A percentile compares a stretch with the other conserved stretches of the same genome.
These are phyloP conservation scores for Oligophagozyma castellii DNA, from an alignment of 1,139 yeast genomes.

Conservation along the genomic window DNA sequence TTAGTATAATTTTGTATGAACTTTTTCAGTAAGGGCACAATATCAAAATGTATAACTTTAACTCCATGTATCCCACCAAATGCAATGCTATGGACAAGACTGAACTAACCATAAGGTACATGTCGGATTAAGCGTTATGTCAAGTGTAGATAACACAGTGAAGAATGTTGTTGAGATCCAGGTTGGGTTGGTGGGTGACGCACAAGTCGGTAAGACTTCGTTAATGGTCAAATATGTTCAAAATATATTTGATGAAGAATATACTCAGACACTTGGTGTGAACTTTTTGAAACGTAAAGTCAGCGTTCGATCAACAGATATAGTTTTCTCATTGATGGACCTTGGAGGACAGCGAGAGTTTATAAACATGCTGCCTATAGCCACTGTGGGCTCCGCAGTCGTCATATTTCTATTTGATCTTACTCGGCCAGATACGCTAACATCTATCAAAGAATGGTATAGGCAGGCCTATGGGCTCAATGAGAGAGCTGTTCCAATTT, in stretches of 20 bases:
- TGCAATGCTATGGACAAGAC: not conserved
- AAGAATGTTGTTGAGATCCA: constrained; percentile 59
- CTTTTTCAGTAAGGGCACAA: too few species aligned
- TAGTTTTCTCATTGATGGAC: constrained; percentile 91
- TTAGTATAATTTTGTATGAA: too few species aligned
- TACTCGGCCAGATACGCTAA: constrained; percentile 74
- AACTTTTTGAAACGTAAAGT: constrained; percentile 90
- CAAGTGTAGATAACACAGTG: too few species aligned
- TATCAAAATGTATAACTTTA: too few species aligned
- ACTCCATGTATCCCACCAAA: too few species aligned
- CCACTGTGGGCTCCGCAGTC: constrained; percentile 89
- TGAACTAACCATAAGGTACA: constrained; percentile 1
- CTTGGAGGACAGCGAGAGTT: constrained; percentile 94
- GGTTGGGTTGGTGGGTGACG: constrained; percentile 91
- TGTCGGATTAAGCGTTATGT: too few species aligned
- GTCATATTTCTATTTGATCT: constrained; percentile 85
- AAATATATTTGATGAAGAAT: constrained; percentile 83
- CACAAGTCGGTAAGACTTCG: constrained; percentile 96
- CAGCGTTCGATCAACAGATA: constrained; percentile 75
- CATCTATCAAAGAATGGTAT: constrained; percentile 89
- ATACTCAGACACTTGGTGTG: constrained; percentile 89
- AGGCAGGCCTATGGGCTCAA: constrained; percentile 86
- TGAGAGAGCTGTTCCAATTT: constrained; percentile 80
- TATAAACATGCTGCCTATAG: constrained; percentile 90
- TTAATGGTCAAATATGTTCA: constrained; percentile 95